A percentile compares a stretch with the other conserved stretches of the same genome.
phyloP scores from a whole-genome alignment of 2,329 filamentous ascomycete species.

The Cladosporium velox region DNA sequence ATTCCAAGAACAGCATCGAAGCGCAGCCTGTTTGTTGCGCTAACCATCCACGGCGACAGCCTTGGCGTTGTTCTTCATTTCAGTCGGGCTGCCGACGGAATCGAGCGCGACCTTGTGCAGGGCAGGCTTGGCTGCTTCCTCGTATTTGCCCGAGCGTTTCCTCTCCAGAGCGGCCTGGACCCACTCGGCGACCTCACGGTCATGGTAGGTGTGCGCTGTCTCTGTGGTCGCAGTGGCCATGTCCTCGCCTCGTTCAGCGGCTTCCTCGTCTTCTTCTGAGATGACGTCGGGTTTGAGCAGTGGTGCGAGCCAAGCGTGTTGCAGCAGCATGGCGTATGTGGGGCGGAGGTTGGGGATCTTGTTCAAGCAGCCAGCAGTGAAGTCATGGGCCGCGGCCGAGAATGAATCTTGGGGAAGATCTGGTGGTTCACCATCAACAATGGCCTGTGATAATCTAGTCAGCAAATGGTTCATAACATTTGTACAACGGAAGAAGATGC shows the following conservation, averaged over 20 bases:
- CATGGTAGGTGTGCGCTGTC: slow-evolving; percentile 47
- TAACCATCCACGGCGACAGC: slow-evolving; percentile 17
- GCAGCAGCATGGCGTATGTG: slow-evolving; percentile 86
- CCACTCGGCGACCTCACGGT: slow-evolving; percentile 85
- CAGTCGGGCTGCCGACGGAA: slow-evolving; percentile 38
- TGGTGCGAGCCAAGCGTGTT: slow-evolving; percentile 82
- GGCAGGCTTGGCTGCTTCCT: slow-evolving; percentile 68
- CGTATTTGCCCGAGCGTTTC: slow-evolving; percentile 60
- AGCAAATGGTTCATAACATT: background rate
- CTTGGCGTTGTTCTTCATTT: slow-evolving; percentile 13
- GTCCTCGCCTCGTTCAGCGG: slow-evolving; percentile 37
- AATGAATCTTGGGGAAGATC: slow-evolving; percentile 77
- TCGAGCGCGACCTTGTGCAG: slow-evolving; percentile 86
- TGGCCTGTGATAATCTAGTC: slow-evolving; percentile 64
- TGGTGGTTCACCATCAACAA: slow-evolving; percentile 95
- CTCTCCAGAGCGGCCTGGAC: slow-evolving; percentile 70
- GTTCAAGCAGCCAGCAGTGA: slow-evolving; percentile 86
- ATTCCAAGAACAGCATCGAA: background rate
- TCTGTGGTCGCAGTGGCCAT: slow-evolving; percentile 36
- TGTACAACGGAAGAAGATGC: slow-evolving; percentile 32
- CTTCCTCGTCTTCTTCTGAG: slow-evolving; percentile 68
- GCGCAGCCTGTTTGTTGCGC: background rate
- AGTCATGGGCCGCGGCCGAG: slow-evolving; percentile 77
- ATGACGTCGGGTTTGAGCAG: slow-evolving; percentile 77
- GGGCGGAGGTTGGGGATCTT: slow-evolving; percentile 90